Evolutionary conservation across 2,329 filamentous ascomycete species (phyloP), one percentile per base, ranked within the genome.

Genomic region (Pyrenophora graminea): DNA sequence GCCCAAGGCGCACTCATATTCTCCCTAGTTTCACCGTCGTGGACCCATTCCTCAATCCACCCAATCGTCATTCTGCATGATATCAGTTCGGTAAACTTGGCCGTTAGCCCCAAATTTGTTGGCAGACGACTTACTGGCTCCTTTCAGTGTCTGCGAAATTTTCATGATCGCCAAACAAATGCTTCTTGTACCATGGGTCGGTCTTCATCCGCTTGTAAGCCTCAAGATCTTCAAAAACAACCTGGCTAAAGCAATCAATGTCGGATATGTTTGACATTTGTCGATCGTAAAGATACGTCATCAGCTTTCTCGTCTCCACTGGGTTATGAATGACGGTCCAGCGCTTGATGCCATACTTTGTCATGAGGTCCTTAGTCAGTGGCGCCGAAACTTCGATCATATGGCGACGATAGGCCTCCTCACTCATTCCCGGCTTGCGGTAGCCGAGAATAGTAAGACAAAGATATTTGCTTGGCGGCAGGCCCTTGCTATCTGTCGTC

Each of bases 361-460:
- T 76, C 77, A 81, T 79, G 2, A 81, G 67, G 12, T 70, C 75
- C 45, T 77, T 75, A 3, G 75, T 77, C 68, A 81, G 65, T 0
- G 79, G 78, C 0, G 77, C 79, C 0, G 73, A 76, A 1, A 79
- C 62, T 3, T 80, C 68, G 1, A 62, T 66, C 79, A 82, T 81
- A 56, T 82, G 74, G 48, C 76, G 46, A 2, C 72, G 62, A 53
- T 81, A 81, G 13, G 69, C 79, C 34, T 78, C 76, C 48, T 80
- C 77, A 56, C 69, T 79, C 74, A 82, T 77, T 0, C 77, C 79
- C 0, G 72, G 67, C 50, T 75, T 76, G 2, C 74, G 71, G 58
- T 81, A 82, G 13, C 77, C 79, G 32, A 68, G 73, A 40, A 81
- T 80, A 2, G 78, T 81, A 3, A 81, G 70, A 58, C 78, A 79